Conservation (phyloP, 2,329 filamentous ascomycete genomes). For the Gremmenia infestans region DNA sequence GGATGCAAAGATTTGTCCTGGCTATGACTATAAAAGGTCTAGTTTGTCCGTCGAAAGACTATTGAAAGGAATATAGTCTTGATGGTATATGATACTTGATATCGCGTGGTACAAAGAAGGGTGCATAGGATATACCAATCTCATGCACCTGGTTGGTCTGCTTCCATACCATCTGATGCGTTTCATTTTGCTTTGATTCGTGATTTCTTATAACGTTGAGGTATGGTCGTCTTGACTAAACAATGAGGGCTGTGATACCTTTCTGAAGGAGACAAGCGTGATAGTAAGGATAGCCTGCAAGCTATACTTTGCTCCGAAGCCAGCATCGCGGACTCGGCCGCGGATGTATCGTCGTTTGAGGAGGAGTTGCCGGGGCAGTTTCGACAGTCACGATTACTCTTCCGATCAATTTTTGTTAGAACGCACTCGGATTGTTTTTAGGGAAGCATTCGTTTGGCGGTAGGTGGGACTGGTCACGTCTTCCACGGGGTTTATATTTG, state of each 20-base stretch:
- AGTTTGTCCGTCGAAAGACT: constrained; percentile 12
- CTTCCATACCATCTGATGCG: too few species aligned
- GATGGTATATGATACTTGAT: neutral
- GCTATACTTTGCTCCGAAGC: constrained; percentile 50
- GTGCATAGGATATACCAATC: neutral
- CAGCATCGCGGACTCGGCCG: constrained; percentile 53
- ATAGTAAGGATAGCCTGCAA: constrained; percentile 45
- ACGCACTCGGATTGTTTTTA: neutral
- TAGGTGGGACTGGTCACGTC: too few species aligned
- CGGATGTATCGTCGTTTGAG: constrained; percentile 35
- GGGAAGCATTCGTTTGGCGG: too few species aligned
- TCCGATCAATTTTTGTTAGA: neutral
- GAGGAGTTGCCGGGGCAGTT: neutral
- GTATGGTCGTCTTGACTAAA: neutral
- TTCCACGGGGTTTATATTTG: too few species aligned
- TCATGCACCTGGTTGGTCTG: too few species aligned
- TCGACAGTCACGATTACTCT: neutral
- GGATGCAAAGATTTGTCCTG: constrained; percentile 31
- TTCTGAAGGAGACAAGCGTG: constrained; percentile 42
- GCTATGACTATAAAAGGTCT: constrained; percentile 39
- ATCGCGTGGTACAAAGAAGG: constrained; percentile 6
- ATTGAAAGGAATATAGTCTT: neutral
- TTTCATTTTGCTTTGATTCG: too few species aligned
- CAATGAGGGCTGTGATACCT: constrained; percentile 3
- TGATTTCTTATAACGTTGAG: too few species aligned